These are phyloP conservation scores for Cryoendolithus antarcticus DNA, from an alignment of 2,329 filamentous ascomycete species.

Conservation along the genomic window DNA sequence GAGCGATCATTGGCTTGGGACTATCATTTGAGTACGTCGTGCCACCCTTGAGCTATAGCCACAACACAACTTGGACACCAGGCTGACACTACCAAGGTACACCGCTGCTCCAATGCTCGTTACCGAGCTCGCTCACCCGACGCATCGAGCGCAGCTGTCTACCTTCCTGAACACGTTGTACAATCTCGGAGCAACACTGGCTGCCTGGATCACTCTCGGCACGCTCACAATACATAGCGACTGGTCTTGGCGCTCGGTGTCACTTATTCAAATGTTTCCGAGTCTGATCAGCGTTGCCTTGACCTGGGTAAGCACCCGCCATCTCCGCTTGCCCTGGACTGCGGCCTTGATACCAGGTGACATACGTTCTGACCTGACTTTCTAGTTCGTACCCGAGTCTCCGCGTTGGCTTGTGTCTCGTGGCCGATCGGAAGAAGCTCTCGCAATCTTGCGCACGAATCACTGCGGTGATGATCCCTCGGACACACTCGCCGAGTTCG, in stretches of 20 bases:
- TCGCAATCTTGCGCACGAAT: constrained; percentile 36
- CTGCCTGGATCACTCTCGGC: constrained; percentile 34
- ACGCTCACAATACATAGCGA: constrained; percentile 25
- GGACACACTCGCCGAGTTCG: constrained; percentile 31
- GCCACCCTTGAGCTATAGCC: no score
- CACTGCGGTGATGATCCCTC: constrained; percentile 35
- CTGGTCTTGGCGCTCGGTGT: constrained; percentile 42
- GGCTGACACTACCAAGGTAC: no score
- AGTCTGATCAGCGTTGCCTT: constrained; percentile 31
- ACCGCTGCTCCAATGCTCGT: constrained; percentile 20
- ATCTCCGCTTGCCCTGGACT: no score
- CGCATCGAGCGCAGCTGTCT: constrained; percentile 33
- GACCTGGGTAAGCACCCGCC: no score
- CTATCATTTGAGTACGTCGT: neutral
- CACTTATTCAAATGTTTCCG: constrained; percentile 38
- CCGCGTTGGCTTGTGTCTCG: constrained; percentile 45
- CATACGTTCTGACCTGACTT: no score
- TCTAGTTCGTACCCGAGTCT: no score
- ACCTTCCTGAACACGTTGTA: constrained; percentile 31
- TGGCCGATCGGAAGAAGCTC: constrained; percentile 38
- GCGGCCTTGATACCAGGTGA: no score
- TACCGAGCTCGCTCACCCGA: constrained; percentile 31
- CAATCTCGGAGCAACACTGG: constrained; percentile 32
- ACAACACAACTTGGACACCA: no score
- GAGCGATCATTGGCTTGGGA: constrained; percentile 22